phyloP scores from a whole-genome alignment of 2,329 filamentous ascomycete species.

The Apiospora rasikravindrae region DNA sequence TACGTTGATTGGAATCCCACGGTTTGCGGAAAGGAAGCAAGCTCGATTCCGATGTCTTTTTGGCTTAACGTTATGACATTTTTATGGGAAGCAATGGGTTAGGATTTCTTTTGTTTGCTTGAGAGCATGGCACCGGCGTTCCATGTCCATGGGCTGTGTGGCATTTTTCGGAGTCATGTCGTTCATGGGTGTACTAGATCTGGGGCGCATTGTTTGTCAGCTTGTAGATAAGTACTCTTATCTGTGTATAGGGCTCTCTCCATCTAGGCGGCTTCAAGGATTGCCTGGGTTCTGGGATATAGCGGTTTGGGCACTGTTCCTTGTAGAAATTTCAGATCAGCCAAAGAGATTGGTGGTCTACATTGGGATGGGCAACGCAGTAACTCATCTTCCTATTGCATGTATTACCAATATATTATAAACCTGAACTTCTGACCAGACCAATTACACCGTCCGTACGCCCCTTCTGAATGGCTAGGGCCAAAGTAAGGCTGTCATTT shows the following conservation, averaged over 20 bases:
- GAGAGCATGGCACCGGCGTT: slow-evolving; percentile 14
- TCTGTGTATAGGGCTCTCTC: slow-evolving; percentile 14
- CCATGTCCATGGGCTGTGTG: slow-evolving; percentile 2
- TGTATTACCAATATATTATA: slow-evolving; percentile 7
- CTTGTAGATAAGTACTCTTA: background rate
- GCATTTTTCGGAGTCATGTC: background rate
- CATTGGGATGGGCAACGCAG: background rate
- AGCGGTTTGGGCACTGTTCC: background rate
- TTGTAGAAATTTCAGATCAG: slow-evolving; percentile 3
- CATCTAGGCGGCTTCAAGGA: background rate
- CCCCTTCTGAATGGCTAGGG: background rate
- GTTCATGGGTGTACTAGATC: slow-evolving; percentile 11
- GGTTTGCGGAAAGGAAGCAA: background rate
- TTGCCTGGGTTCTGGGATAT: slow-evolving; percentile 8
- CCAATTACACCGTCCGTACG: background rate
- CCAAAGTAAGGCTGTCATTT: background rate
- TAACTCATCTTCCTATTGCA: background rate
- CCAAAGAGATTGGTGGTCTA: slow-evolving; percentile 9
- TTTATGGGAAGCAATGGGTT: background rate
- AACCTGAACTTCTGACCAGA: background rate
- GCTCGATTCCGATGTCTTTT: background rate
- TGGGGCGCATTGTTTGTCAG: slow-evolving; percentile 1
- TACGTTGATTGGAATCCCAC: slow-evolving; percentile 5
- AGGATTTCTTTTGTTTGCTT: slow-evolving; percentile 1
- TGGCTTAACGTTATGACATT: slow-evolving; percentile 6